These are phyloP conservation scores for Phanerochaete sordida DNA, from an alignment of 768 basidiomycete genomes.

Conservation along the genomic window DNA sequence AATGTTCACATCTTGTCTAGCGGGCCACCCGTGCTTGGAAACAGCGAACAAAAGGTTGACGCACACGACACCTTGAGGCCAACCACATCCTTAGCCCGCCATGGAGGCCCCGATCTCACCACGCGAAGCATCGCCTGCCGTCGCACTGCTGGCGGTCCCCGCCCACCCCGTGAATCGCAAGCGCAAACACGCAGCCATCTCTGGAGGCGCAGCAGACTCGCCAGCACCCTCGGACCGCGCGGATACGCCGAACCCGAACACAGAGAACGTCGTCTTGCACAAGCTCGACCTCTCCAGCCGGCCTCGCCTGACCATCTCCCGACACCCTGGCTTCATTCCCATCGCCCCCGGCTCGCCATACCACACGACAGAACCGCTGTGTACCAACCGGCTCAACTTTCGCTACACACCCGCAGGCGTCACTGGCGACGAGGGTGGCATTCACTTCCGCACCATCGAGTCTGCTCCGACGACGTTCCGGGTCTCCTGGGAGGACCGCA, in stretches of 20 bases:
- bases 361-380: conserved; percentile 66
- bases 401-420: conserved; percentile 82
- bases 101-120: conserved; percentile 25
- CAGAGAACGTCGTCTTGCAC: conserved; percentile 53
- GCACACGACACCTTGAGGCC: background rate
- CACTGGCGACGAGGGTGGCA: conserved; percentile 48
- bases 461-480: conserved; percentile 65
- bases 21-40: background rate
- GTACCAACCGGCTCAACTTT: conserved; percentile 72
- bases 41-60: background rate
- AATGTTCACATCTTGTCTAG: background rate
- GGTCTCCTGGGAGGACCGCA: conserved; percentile 91
- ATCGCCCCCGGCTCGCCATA: conserved; percentile 52
- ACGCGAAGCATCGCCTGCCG: conserved; percentile 31
- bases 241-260: conserved; percentile 26
- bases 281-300: conserved; percentile 62
- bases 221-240: conserved; percentile 33
- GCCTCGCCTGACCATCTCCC: conserved; percentile 69
- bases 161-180: conserved; percentile 30
- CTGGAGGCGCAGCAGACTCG: conserved; percentile 26
- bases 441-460: conserved; percentile 79
- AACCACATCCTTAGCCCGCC: conserved; percentile 2
- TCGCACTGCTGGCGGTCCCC: conserved; percentile 25
- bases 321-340: conserved; percentile 67
- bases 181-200: conserved; percentile 50